Conservation (phyloP, 2,329 filamentous ascomycete genomes). For the Penicillium sp. region DNA sequence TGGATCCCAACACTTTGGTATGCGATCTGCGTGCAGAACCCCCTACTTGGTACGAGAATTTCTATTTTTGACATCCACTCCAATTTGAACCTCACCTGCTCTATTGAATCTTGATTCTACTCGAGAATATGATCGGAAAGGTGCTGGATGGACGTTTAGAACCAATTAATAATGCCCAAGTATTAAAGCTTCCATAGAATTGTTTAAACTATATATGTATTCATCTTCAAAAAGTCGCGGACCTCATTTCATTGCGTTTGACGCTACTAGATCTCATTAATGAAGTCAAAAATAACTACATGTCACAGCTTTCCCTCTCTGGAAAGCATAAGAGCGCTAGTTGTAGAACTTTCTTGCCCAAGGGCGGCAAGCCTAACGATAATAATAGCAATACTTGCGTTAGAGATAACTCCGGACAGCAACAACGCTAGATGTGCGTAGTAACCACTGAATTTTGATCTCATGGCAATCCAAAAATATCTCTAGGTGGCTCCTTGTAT, state of each 20-base stretch:
- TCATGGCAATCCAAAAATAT: neutral
- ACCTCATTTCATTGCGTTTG: neutral
- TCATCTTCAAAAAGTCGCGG: too few relatives aligned
- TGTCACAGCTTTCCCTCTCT: neutral
- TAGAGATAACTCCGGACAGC: too few relatives aligned
- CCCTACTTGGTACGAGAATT: neutral
- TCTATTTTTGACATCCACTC: neutral
- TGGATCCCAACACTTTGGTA: neutral
- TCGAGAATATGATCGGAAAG: too few relatives aligned
- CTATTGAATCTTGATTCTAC: too few relatives aligned
- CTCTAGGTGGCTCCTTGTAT: neutral
- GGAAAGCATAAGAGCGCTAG: neutral
- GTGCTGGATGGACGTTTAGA: too few relatives aligned
- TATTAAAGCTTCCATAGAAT: neutral
- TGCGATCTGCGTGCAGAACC: neutral
- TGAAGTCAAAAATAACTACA: neutral
- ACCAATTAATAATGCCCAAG: neutral
- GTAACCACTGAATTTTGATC: too few relatives aligned
- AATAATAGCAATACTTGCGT: neutral
- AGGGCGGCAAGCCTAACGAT: neutral
- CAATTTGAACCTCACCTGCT: neutral
- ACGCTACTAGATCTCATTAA: neutral
- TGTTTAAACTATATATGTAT: too few relatives aligned
- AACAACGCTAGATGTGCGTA: too few relatives aligned
- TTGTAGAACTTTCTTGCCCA: neutral